Base-by-base conservation (phyloP, 2,329 filamentous ascomycete genomes). In the Xylariaceae sp. region DNA sequence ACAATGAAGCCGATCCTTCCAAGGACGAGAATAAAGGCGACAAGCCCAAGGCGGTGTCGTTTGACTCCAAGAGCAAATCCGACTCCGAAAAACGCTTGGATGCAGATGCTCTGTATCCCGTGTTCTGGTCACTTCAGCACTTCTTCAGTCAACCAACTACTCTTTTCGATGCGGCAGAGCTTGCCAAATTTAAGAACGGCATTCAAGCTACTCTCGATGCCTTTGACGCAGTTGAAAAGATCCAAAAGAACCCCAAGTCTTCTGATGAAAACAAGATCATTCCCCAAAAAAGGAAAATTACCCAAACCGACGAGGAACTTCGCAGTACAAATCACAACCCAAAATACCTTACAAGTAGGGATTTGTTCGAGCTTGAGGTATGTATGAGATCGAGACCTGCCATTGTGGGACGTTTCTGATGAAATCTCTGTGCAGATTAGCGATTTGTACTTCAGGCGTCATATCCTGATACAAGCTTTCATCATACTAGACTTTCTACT, bases 341-440 rank as follows among this genome's bases (percentile, higher is more conserved):
- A 1, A 98, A 97, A 63, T 99, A 98, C 64, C 77, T 99, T 16
- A 99, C 93, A n/a, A 97, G 91, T 65, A 80, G 86, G 54, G 94
- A 98, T 64, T 74, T 99, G 1, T 99, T 99, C 66, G 89, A 94
- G 59, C 79, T 98, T 37, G 93, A 98, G 77, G 86, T 89, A 74
- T 49, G 70, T 4, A 6, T 6, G 5, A 23, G 16, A 16, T 25
- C 5, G 12, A 17, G 43, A 40, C 27, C 22, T 39, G 22, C 52
- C 45, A 35, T 4, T 25, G 7, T 16, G 22, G 19, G 1, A 5
- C 23, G 20, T 23, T 47, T 16, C 38, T 43, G 19, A 43, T 7
- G 10, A 10, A 34, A 40, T 45, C 48, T 59, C 44, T 38, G 37
- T 34, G 32, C 55, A 90, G 86, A 85, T 97, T 52, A 91, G 89